Evolutionary conservation across 2,329 filamentous ascomycete species (phyloP).

Genomic region (Cladosporium oxysporum): DNA sequence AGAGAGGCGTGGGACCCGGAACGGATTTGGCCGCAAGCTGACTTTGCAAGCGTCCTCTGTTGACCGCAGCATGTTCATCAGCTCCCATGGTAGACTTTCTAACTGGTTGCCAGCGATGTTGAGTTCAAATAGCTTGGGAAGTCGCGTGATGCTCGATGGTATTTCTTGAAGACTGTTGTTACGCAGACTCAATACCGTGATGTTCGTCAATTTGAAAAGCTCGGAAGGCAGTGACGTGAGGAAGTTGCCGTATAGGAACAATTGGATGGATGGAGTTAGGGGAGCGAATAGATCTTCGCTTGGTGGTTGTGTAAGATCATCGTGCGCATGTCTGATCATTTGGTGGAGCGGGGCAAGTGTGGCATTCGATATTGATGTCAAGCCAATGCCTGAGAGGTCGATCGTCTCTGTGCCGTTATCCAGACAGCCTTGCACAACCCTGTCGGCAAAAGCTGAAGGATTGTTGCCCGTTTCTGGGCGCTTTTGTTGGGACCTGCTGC

Average conservation of each 20-base stretch:
- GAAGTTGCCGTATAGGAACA: constrained; percentile 63
- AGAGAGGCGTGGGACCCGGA: constrained; percentile 37
- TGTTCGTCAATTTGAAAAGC: constrained; percentile 61
- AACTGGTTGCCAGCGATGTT: constrained; percentile 68
- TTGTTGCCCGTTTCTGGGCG: constrained; percentile 7
- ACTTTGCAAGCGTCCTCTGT: constrained; percentile 53
- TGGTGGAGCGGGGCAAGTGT: constrained; percentile 57
- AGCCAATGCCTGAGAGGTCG: constrained; percentile 58
- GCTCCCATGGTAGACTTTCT: constrained; percentile 61
- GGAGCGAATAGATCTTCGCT: constrained; percentile 62
- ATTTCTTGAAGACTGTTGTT: constrained; percentile 64
- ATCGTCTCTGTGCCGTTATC: constrained; percentile 62
- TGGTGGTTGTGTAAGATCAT: constrained; percentile 34
- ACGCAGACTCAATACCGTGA: constrained; percentile 67
- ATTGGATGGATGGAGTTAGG: constrained; percentile 59
- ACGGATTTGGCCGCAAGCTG: constrained; percentile 64
- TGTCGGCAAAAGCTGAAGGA: constrained; percentile 27
- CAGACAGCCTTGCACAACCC: constrained; percentile 33
- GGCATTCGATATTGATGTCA: constrained; percentile 58
- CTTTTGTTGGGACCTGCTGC: constrained; percentile 33
- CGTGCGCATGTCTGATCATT: constrained; percentile 37
- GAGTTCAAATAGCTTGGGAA: constrained; percentile 61
- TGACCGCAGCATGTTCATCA: constrained; percentile 57
- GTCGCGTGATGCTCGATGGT: constrained; percentile 59
- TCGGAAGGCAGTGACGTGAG: constrained; percentile 59